These are phyloP conservation scores for Nicotiana paniculata DNA, from an alignment of 257 asterid species.

Conservation along the genomic window DNA sequence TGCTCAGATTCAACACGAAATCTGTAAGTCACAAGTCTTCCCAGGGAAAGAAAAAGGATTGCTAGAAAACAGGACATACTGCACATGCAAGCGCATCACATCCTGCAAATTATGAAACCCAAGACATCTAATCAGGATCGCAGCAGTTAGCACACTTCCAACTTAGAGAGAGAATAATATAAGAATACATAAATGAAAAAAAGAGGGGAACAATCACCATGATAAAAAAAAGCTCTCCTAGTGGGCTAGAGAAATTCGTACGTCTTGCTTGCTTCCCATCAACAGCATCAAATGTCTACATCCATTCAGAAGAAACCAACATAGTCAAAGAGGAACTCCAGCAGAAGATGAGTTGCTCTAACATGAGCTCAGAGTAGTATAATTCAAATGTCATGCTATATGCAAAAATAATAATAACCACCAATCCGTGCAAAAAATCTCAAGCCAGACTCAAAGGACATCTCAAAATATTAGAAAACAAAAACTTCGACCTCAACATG, in stretches of 20 bases:
- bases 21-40: constrained; percentile 10
- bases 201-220: constrained; percentile 40
- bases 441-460: background rate
- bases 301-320: constrained; percentile 15
- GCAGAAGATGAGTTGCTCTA: background rate
- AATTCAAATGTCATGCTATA: background rate
- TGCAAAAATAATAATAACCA: background rate
- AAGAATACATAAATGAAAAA: background rate
- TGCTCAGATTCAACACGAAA: constrained; percentile 20
- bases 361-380: background rate
- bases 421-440: too few species aligned
- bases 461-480: background rate
- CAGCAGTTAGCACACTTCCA: background rate
- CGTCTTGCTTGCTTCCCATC: constrained; percentile 98
- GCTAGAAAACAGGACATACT: constrained; percentile 42
- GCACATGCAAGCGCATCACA: constrained; percentile 98
- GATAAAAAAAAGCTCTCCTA: constrained; percentile 87
- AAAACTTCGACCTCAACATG: background rate
- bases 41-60: constrained; percentile 11
- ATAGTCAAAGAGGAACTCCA: background rate
- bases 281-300: constrained; percentile 92
- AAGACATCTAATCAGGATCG: constrained; percentile 8
- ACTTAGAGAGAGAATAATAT: background rate
- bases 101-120: constrained; percentile 42
- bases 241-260: constrained; percentile 22